A percentile compares a stretch with the other conserved stretches of the same genome.
Evolutionary conservation across 2,329 filamentous ascomycete genomes (phyloP).

Genomic region (Fusarium succisae): DNA sequence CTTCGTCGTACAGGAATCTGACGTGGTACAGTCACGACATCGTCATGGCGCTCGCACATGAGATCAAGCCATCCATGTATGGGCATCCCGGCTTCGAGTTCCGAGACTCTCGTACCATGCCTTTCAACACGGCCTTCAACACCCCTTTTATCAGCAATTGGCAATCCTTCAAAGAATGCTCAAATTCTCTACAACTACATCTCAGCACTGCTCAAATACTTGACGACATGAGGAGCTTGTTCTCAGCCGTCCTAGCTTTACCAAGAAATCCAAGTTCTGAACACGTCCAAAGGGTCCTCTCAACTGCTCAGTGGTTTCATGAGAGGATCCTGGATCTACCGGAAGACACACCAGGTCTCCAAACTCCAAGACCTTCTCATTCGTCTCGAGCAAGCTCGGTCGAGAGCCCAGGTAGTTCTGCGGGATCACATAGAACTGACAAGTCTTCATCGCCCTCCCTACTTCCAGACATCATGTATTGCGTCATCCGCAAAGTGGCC

Average conservation of each 20-base stretch:
- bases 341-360: slow-evolving; percentile 36
- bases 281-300: slow-evolving; percentile 52
- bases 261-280: slow-evolving; percentile 47
- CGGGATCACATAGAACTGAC: slow-evolving; percentile 21
- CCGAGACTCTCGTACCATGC: slow-evolving; percentile 48
- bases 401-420: slow-evolving; percentile 20
- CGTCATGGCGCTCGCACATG: slow-evolving; percentile 59
- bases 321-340: slow-evolving; percentile 50
- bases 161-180: slow-evolving; percentile 54
- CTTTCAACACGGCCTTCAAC: slow-evolving; percentile 57
- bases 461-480: slow-evolving; percentile 56
- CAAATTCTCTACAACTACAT: slow-evolving; percentile 55
- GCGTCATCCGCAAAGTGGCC: slow-evolving; percentile 56
- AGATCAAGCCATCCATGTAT: slow-evolving; percentile 54
- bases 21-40: slow-evolving; percentile 53
- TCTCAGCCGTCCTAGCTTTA: slow-evolving; percentile 55
- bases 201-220: slow-evolving; percentile 58
- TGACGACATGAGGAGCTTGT: slow-evolving; percentile 60
- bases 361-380: slow-evolving; percentile 12
- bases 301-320: slow-evolving; percentile 53
- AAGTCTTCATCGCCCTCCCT: slow-evolving; percentile 32
- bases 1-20: slow-evolving; percentile 3
- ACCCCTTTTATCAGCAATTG: slow-evolving; percentile 57
- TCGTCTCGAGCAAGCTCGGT: slow-evolving; percentile 24
- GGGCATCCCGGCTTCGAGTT: slow-evolving; percentile 54